Conservation (phyloP, 108 stramenopile genomes). For the Skeletonema grethae region DNA sequence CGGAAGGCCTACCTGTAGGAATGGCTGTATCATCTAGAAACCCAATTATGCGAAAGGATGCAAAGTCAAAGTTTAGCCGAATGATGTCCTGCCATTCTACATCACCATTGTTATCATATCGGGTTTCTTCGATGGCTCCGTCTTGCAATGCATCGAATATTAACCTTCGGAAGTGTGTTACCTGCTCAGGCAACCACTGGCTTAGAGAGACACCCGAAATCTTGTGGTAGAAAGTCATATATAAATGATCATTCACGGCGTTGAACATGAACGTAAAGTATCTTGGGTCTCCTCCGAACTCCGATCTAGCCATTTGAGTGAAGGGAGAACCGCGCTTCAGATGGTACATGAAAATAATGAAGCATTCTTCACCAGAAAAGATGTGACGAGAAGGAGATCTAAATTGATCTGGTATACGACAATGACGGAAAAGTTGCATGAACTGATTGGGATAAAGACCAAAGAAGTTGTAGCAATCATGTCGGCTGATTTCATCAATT, state of each 20-base stretch:
- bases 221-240: constrained; percentile 34
- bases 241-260: constrained; percentile 15
- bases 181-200: constrained; percentile 29
- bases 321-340: constrained; percentile 16
- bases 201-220: constrained; percentile 30
- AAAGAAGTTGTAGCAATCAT: no score
- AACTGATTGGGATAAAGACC: no score
- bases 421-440: no score
- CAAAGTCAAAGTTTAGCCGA: constrained; percentile 21
- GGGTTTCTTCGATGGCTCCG: constrained; percentile 12
- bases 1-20: no score
- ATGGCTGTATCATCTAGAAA: constrained; percentile 28
- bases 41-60: constrained; percentile 28
- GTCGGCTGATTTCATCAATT: no score
- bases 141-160: constrained; percentile 11
- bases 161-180: constrained; percentile 8
- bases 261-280: constrained; percentile 18
- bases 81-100: not conserved
- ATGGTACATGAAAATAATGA: constrained; percentile 18
- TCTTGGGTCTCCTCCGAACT: constrained; percentile 28
- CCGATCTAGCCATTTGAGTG: constrained; percentile 16
- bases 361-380: constrained; percentile 29
- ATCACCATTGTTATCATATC: constrained; percentile 4
- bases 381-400: not conserved
- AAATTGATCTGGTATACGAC: not conserved